Evolutionary conservation across 257 asterid species (phyloP).

Genomic region (Oldenlandia corymbosa): DNA sequence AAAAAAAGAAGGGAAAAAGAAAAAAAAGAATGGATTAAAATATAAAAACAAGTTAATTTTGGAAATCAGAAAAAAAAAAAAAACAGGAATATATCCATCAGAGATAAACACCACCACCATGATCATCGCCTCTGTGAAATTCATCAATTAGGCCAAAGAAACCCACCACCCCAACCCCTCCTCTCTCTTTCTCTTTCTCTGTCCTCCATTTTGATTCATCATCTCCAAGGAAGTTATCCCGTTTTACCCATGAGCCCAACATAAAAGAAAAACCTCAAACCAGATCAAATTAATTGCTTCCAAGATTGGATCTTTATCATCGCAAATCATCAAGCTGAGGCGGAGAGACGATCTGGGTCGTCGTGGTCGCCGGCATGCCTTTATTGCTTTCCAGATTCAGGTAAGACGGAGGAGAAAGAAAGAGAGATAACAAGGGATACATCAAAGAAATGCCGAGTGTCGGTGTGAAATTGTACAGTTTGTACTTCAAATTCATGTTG

Average conservation of each 20-base stretch:
- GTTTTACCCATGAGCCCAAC: background rate
- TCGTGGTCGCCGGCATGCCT: background rate
- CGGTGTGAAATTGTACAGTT: constrained; percentile 82
- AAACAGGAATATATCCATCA: background rate
- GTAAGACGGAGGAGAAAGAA: background rate
- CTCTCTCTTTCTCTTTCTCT: constrained; percentile 6
- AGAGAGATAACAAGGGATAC: constrained; percentile 15
- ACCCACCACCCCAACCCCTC: background rate
- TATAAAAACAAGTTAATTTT: background rate
- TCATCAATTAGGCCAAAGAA: background rate
- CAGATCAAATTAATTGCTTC: background rate
- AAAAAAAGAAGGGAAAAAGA: too few relatives aligned
- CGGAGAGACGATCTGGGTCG: background rate
- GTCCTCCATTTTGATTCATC: background rate
- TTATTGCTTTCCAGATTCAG: background rate
- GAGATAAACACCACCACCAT: background rate
- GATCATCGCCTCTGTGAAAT: background rate
- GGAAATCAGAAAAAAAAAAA: too few relatives aligned
- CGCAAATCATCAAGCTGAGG: background rate
- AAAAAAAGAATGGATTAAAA: too few relatives aligned
- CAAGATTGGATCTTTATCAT: background rate
- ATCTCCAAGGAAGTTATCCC: background rate
- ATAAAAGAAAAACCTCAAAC: background rate
- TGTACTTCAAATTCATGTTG: constrained; percentile 80
- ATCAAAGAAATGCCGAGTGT: constrained; percentile 79